These are phyloP conservation scores for Calycina herbarum DNA, from an alignment of 2,329 filamentous ascomycete species.

Conservation along the genomic window DNA sequence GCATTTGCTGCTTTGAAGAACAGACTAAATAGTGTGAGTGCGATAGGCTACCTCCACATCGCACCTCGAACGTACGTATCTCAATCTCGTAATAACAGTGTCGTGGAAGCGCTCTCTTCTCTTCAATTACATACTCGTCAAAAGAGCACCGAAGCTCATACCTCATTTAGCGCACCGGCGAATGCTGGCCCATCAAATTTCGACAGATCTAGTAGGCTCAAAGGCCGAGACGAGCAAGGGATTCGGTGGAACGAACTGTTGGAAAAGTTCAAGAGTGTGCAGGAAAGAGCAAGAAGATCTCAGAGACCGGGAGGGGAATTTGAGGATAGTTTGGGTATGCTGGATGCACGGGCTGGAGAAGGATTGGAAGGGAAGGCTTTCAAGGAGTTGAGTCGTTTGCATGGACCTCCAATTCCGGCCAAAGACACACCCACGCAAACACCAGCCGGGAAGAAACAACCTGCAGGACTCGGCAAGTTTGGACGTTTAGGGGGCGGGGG, in stretches of 20 bases:
- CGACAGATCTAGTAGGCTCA: conserved; percentile 72
- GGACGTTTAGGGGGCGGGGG: conserved; percentile 66
- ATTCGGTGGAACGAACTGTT: conserved; percentile 92
- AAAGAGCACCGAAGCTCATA: conserved; percentile 37
- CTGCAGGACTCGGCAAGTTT: conserved; percentile 62
- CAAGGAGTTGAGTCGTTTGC: conserved; percentile 37
- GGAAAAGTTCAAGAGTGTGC: conserved; percentile 90
- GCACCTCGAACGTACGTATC: conserved; percentile 72
- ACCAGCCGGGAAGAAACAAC: conserved; percentile 56
- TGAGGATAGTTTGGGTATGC: conserved; percentile 50
- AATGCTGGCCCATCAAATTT: conserved; percentile 57
- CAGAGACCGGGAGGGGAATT: conserved; percentile 54
- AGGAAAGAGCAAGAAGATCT: conserved; percentile 77
- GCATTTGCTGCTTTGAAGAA: conserved; percentile 97
- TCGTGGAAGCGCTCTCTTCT: conserved; percentile 36
- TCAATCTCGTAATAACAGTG: conserved; percentile 39
- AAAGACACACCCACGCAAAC: conserved; percentile 50
- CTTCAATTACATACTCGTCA: conserved; percentile 35
- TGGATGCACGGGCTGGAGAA: conserved; percentile 43
- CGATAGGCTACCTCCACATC: conserved; percentile 91
- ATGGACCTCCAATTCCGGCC: conserved; percentile 45
- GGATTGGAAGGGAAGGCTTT: conserved; percentile 41
- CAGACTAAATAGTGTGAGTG: conserved; percentile 92
- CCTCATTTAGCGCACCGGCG: conserved; percentile 45
- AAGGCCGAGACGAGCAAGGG: conserved; percentile 77